These are phyloP conservation scores for Ogataea corticis DNA, from an alignment of 805 yeast species.

Conservation along the genomic window DNA sequence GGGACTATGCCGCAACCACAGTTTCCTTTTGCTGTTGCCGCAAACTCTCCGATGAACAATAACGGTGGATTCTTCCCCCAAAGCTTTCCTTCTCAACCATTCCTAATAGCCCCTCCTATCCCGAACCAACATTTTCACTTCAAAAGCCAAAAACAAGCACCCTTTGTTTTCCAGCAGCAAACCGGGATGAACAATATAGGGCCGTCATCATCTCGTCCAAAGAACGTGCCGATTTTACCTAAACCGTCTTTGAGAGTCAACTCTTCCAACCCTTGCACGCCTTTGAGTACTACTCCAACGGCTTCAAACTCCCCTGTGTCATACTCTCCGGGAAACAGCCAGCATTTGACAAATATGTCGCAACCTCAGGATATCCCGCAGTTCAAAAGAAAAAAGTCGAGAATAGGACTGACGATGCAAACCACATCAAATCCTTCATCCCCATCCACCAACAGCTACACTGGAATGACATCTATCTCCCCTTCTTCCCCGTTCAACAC, in stretches of 20 bases:
- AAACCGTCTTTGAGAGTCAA: constrained; percentile 24
- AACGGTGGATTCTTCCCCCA: constrained; percentile 14
- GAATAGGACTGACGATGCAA: constrained; percentile 10
- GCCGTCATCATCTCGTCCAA: constrained; percentile 17
- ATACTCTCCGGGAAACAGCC: constrained; percentile 20
- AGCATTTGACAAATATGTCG: constrained; percentile 10
- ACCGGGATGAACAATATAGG: constrained; percentile 1
- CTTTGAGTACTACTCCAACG: constrained; percentile 27
- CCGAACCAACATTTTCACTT: constrained; percentile 8
- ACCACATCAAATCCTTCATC: constrained; percentile 30
- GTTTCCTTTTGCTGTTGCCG: constrained; percentile 6
- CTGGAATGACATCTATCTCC: constrained; percentile 1
- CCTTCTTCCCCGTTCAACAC: constrained; percentile 6
- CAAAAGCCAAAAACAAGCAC: constrained; percentile 7
- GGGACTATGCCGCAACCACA: constrained; percentile 10
- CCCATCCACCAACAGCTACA: constrained; percentile 15
- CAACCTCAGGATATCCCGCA: constrained; percentile 34
- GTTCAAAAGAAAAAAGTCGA: constrained; percentile 35
- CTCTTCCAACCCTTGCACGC: constrained; percentile 21
- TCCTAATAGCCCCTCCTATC: constrained; percentile 9
- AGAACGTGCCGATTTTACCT: constrained; percentile 37
- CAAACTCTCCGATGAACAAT: constrained; percentile 8
- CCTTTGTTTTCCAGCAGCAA: constrained; percentile 6
- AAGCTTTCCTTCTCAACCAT: constrained; percentile 15
- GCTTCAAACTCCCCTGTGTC: constrained; percentile 14